A percentile compares a stretch with the other conserved stretches of the same genome.
phyloP scores from a whole-genome alignment of 2,329 filamentous ascomycete genomes.

The Cercospora citrullina region DNA sequence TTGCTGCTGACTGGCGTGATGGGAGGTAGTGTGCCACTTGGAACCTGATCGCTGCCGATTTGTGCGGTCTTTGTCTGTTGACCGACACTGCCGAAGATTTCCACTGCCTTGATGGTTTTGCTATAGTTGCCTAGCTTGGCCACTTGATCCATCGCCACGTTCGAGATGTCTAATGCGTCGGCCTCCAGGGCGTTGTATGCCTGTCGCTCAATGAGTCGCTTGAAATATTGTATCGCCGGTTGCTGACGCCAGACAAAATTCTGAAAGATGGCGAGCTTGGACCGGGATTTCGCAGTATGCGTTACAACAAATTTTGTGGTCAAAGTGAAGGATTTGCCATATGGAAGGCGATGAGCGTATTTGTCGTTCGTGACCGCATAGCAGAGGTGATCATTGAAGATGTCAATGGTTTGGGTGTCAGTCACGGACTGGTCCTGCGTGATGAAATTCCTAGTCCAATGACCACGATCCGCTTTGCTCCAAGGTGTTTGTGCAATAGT shows the following conservation, averaged over 20 bases:
- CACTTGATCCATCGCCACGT: constrained; percentile 75
- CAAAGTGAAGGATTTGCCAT: constrained; percentile 74
- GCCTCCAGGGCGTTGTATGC: constrained; percentile 73
- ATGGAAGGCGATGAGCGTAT: constrained; percentile 80
- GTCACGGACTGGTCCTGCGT: constrained; percentile 51
- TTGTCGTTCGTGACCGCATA: constrained; percentile 66
- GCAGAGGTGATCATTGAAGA: constrained; percentile 58
- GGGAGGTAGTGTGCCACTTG: constrained; percentile 19
- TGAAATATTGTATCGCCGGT: constrained; percentile 34
- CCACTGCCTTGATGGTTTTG: constrained; percentile 73
- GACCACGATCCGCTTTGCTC: constrained; percentile 63
- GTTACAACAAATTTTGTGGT: constrained; percentile 93
- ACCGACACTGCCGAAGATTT: constrained; percentile 76
- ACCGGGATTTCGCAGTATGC: constrained; percentile 85
- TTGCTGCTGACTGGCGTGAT: constrained; percentile 18
- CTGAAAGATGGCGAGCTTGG: constrained; percentile 84
- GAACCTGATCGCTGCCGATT: constrained; percentile 29
- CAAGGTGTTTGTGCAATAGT: constrained; percentile 84
- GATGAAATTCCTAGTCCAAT: constrained; percentile 65
- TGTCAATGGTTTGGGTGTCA: constrained; percentile 84
- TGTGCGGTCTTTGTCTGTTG: constrained; percentile 60
- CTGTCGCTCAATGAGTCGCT: constrained; percentile 61
- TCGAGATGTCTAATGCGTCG: constrained; percentile 72
- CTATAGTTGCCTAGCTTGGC: constrained; percentile 70
- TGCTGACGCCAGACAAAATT: constrained; percentile 79